Conservation (phyloP, 192 early-diverging fungal genomes). For the Backusella westeae region DNA sequence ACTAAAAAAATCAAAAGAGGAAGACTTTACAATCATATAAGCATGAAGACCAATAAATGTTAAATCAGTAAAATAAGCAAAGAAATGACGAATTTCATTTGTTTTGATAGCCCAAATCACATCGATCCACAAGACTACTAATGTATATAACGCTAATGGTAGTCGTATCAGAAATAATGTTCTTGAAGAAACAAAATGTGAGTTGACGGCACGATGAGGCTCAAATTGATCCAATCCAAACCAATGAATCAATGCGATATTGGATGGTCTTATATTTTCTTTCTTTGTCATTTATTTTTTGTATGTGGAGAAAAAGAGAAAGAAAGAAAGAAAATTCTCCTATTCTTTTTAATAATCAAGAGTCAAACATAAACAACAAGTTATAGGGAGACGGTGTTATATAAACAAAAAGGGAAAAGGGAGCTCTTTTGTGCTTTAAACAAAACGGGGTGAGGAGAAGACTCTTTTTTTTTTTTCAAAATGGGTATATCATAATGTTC, state of each 20-base stretch:
- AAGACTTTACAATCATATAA: conserved; percentile 22
- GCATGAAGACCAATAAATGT: conserved; percentile 31
- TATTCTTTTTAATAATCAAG: neutral
- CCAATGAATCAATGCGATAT: conserved; percentile 18
- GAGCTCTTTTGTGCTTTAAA: neutral
- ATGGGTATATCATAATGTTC: neutral
- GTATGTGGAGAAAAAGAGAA: neutral
- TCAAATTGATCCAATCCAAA: conserved; percentile 37
- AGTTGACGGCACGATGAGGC: conserved; percentile 32
- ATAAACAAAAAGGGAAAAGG: conserved; percentile 1
- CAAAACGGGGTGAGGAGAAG: neutral
- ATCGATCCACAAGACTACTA: conserved; percentile 20
- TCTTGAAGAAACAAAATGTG: conserved; percentile 23
- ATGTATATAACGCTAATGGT: conserved; percentile 4
- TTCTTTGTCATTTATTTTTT: neutral
- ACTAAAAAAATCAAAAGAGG: neutral
- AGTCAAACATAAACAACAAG: neutral
- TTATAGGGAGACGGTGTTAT: neutral
- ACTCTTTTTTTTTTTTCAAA: neutral
- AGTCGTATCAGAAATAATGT: conserved; percentile 22
- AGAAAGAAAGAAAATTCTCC: neutral
- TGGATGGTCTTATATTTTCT: conserved; percentile 1
- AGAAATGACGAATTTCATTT: conserved; percentile 7
- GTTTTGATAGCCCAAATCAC: conserved; percentile 3
- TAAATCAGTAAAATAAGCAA: conserved; percentile 31